A percentile compares a stretch with the other conserved stretches of the same genome.
These are phyloP conservation scores for Russula brevipes DNA, from an alignment of 768 basidiomycete genomes.

Conservation along the genomic window DNA sequence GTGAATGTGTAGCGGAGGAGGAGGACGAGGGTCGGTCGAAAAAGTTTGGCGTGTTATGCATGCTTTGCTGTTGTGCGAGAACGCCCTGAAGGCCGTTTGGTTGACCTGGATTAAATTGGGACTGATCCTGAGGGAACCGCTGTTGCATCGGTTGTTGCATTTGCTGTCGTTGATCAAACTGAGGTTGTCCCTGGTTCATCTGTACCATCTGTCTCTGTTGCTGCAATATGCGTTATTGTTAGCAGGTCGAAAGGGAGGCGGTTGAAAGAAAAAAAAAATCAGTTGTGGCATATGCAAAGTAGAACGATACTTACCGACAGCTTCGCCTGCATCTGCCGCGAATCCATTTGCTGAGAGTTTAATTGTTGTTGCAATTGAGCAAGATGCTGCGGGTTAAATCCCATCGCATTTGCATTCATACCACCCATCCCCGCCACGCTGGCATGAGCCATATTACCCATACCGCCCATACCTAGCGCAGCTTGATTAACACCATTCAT, in stretches of 20 bases:
- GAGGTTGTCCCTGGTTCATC: slow-evolving; percentile 21
- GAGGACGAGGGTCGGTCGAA: slow-evolving; percentile 23
- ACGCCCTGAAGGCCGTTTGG: slow-evolving; percentile 20
- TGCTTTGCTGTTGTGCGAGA: slow-evolving; percentile 23
- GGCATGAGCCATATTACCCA: slow-evolving; percentile 17
- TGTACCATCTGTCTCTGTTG: slow-evolving; percentile 27
- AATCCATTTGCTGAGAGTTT: slow-evolving; percentile 20
- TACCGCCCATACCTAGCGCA: slow-evolving; percentile 22
- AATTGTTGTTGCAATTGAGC: slow-evolving; percentile 22
- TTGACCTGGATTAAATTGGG: slow-evolving; percentile 23
- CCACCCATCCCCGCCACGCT: slow-evolving; percentile 18
- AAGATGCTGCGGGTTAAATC: slow-evolving; percentile 17
- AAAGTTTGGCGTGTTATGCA: slow-evolving; percentile 19
- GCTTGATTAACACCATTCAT: slow-evolving; percentile 27
- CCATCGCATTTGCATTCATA: slow-evolving; percentile 22
- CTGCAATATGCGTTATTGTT: slow-evolving; percentile 22
- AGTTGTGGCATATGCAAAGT: not conserved
- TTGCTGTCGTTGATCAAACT: slow-evolving; percentile 24
- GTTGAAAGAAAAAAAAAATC: not conserved
- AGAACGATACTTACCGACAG: slow-evolving; percentile 7
- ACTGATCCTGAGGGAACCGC: slow-evolving; percentile 19
- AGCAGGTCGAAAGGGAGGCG: not conserved
- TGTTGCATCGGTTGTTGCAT: slow-evolving; percentile 20
- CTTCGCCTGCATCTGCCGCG: slow-evolving; percentile 18
- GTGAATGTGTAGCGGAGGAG: slow-evolving; percentile 17